Conservation (phyloP, 2,329 filamentous ascomycete genomes). For the Alternaria metachromatica region DNA sequence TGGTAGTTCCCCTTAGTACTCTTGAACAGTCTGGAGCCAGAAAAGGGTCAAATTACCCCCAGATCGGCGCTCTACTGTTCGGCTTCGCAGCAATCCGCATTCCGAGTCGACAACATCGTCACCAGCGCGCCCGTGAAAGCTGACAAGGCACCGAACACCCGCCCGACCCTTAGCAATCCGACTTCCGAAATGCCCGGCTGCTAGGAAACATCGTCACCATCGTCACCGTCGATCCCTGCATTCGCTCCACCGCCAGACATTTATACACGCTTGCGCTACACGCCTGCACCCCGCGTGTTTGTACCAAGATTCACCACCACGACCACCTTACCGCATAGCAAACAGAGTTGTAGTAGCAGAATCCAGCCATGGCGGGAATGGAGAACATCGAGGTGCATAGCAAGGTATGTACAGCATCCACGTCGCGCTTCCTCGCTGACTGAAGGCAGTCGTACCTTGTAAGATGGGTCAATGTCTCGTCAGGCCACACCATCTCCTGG, state of each 20-base stretch:
- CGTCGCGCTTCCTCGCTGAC: slow-evolving; percentile 19
- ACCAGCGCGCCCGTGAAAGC: not conserved
- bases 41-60: not conserved
- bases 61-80: not conserved
- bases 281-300: slow-evolving; percentile 12
- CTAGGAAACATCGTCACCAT: not conserved
- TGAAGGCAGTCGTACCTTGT: slow-evolving; percentile 86
- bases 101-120: not conserved
- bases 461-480: slow-evolving; percentile 92
- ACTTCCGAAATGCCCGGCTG: slow-evolving; percentile 7
- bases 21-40: not conserved
- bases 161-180: not conserved
- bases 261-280: slow-evolving; percentile 1
- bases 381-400: slow-evolving; percentile 97
- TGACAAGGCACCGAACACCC: not conserved
- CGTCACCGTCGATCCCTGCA: not conserved
- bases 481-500: slow-evolving; percentile 94
- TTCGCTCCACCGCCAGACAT: slow-evolving; percentile 3
- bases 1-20: not conserved
- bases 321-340: not conserved
- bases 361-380: slow-evolving; percentile 78
- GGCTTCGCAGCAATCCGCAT: slow-evolving; percentile 2
- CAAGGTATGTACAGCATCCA: slow-evolving; percentile 69
- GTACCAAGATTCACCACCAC: not conserved
- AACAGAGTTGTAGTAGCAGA: not conserved